Evolutionary conservation across 2,329 filamentous ascomycete genomes (phyloP).

Genomic region (Stenocarpella maydis): DNA sequence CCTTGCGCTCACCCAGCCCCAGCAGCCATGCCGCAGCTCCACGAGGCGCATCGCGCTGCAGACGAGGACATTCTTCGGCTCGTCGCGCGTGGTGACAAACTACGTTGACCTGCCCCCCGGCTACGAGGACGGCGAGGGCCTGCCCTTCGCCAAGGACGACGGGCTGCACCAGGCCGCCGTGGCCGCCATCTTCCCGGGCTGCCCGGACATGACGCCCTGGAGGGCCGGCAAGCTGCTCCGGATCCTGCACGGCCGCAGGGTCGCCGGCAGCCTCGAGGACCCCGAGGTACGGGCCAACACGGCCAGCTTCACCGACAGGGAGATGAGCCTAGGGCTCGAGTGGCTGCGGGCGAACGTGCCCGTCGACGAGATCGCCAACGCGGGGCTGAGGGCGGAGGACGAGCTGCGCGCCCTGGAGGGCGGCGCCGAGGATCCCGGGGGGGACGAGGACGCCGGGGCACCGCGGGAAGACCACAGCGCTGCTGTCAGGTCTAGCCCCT

Average conservation of each 20-base stretch:
- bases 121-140: slow-evolving; percentile 64
- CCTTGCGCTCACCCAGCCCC: neutral
- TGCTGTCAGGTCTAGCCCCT: slow-evolving; percentile 30
- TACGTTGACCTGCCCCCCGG: slow-evolving; percentile 66
- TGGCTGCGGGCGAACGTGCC: slow-evolving; percentile 64
- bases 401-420: slow-evolving; percentile 64
- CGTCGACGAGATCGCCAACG: slow-evolving; percentile 68
- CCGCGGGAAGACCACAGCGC: slow-evolving; percentile 37
- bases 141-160: slow-evolving; percentile 56
- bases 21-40: slow-evolving; percentile 11
- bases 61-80: slow-evolving; percentile 40
- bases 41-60: slow-evolving; percentile 3
- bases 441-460: slow-evolving; percentile 36
- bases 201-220: slow-evolving; percentile 57
- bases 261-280: slow-evolving; percentile 70
- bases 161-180: slow-evolving; percentile 54
- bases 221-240: slow-evolving; percentile 62
- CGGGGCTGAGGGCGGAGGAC: slow-evolving; percentile 68
- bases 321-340: slow-evolving; percentile 57
- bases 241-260: slow-evolving; percentile 69
- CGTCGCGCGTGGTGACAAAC: slow-evolving; percentile 51
- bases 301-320: slow-evolving; percentile 49
- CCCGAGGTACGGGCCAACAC: slow-evolving; percentile 60
- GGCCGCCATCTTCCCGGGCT: slow-evolving; percentile 56
- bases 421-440: slow-evolving; percentile 36